Evolutionary conservation across 192 early-diverging fungal genomes (phyloP).

Genomic region (Rhizophagus prolifer): DNA sequence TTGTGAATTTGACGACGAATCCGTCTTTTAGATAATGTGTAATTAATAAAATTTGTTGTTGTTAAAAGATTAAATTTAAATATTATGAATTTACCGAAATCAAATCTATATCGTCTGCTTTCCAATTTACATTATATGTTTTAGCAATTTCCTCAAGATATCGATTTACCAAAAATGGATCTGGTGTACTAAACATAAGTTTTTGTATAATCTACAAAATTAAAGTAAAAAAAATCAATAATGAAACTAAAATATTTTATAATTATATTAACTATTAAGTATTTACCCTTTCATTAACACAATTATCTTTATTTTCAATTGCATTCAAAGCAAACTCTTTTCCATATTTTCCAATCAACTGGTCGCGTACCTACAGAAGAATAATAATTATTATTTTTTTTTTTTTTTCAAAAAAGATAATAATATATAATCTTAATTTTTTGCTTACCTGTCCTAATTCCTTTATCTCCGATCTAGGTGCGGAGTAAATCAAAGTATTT

Average conservation of each 20-base stretch:
- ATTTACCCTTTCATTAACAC: slow-evolving; percentile 72
- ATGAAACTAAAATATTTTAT: not conserved
- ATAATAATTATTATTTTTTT: not conserved
- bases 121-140: slow-evolving; percentile 75
- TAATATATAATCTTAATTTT: not conserved
- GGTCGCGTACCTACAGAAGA: slow-evolving; percentile 63
- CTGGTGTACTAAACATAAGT: slow-evolving; percentile 75
- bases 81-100: slow-evolving; percentile 34
- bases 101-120: slow-evolving; percentile 42
- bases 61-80: not conserved
- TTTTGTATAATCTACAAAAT: slow-evolving; percentile 73
- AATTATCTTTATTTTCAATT: slow-evolving; percentile 70
- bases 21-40: not conserved
- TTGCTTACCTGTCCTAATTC: slow-evolving; percentile 62
- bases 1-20: not conserved
- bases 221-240: not conserved
- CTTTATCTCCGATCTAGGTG: slow-evolving; percentile 79
- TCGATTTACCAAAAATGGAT: slow-evolving; percentile 73
- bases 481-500: slow-evolving; percentile 88
- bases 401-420: no score
- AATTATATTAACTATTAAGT: not conserved
- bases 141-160: slow-evolving; percentile 91
- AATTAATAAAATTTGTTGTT: not conserved
- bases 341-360: slow-evolving; percentile 80
- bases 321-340: slow-evolving; percentile 75